Base-by-base conservation (phyloP, 345 rosid species). In the Laguncularia racemosa region DNA sequence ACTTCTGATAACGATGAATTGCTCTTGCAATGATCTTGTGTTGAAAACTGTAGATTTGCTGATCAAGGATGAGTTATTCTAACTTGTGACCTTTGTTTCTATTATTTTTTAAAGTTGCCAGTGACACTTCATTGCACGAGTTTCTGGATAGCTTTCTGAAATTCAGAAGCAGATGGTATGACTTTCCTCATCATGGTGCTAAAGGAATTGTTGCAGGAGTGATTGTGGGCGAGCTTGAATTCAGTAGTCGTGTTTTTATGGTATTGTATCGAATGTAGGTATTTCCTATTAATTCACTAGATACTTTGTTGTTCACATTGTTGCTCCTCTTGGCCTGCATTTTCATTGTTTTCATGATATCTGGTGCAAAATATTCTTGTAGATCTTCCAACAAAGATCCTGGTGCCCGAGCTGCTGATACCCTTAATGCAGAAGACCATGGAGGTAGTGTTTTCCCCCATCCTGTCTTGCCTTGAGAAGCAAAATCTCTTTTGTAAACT, bases 371-470 rank as follows among this genome's bases (percentile, higher is more conserved):
- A 23, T 23, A 23, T 47, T n/a, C 58, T 45, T 72, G 54, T 76
- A 93, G 99, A 78, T 89, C 99, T 47, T 93, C 95, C 14, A 84
- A 85, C 71, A 82, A 59, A 79, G 97, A 85, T 74, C 96, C 91
- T 0, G 95, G 96, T 71, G 95, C 95, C 46, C 66, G 69, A 15
- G 76, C 86, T 70, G 73, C 84, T 45, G 86, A 86, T 70, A 58
- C 81, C 64, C 87, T 86, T 28, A 86, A 82, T 65, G 67, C 81
- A 47, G 82, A 78, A 63, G 91, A 89, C 70, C 96, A 93, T 62
- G 72, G 73, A 73, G 95, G 99, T 93, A 61, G 75, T 40, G 33
- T 61, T 50, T 51, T 44, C 51, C 51, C 64, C 57, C 21, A 33
- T 57, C 44, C 10, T 16, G 20, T 53, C 13, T 19, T 12, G 17